A percentile compares a stretch with the other conserved stretches of the same genome.
phyloP scores from a whole-genome alignment of 1,284 basidiomycete genomes.

The Apiotrichum porosum region DNA sequence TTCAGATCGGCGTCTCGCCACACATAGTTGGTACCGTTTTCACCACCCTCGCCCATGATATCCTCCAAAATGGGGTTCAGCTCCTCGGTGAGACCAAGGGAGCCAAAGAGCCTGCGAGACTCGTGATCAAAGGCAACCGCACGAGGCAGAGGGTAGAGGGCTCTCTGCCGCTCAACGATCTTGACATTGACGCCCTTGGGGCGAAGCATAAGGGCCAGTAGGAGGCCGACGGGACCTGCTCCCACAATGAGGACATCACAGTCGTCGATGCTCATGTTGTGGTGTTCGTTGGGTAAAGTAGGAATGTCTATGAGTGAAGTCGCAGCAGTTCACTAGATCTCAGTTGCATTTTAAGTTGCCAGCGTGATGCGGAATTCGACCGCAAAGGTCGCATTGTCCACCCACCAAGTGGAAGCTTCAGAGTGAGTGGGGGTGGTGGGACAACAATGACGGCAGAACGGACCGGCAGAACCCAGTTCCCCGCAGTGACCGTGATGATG shows the following conservation, averaged over 20 bases:
- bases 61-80: constrained; percentile 13
- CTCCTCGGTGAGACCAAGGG: constrained; percentile 9
- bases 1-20: constrained; percentile 20
- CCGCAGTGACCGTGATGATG: too few relatives aligned
- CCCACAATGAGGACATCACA: constrained; percentile 12
- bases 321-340: too few relatives aligned
- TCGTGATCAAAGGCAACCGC: constrained; percentile 24
- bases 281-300: too few relatives aligned
- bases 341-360: too few relatives aligned
- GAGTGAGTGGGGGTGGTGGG: too few relatives aligned
- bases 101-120: constrained; percentile 13
- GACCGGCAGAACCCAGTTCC: too few relatives aligned
- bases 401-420: too few relatives aligned
- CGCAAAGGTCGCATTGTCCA: neutral
- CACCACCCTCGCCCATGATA: constrained; percentile 8
- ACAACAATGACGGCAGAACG: too few relatives aligned
- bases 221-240: constrained; percentile 10
- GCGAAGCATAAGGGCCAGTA: constrained; percentile 15
- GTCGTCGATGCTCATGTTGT: constrained; percentile 3
- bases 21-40: constrained; percentile 17
- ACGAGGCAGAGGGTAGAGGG: constrained; percentile 20
- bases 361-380: too few relatives aligned
- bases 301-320: too few relatives aligned
- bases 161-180: constrained; percentile 21
- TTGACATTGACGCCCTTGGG: constrained; percentile 15